phyloP scores from a whole-genome alignment of 768 basidiomycete species.

The Amanita pseudoporphyria region DNA sequence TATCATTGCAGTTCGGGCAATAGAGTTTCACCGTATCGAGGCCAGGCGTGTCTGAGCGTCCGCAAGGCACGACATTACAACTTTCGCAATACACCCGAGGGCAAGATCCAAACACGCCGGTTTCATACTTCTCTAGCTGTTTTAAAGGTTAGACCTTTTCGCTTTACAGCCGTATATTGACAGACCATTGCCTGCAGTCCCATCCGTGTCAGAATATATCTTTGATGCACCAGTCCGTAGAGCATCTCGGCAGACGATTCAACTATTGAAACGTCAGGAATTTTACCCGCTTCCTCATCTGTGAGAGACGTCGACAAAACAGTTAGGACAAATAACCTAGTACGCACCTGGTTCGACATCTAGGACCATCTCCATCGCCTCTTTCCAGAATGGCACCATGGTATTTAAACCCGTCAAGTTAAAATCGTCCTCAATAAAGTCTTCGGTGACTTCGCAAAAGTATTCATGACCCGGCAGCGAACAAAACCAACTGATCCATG shows the following conservation, averaged over 20 bases:
- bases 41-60: conserved; percentile 91
- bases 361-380: conserved; percentile 99
- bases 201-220: conserved; percentile 91
- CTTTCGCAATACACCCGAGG: conserved; percentile 92
- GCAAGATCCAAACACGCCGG: conserved; percentile 83
- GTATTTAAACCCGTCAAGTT: conserved; percentile 93
- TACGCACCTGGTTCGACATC: conserved; percentile 95
- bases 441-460: conserved; percentile 96
- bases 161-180: not conserved
- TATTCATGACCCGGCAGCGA: conserved; percentile 94
- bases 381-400: conserved; percentile 99
- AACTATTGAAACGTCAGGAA: conserved; percentile 97
- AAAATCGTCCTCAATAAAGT: conserved; percentile 99
- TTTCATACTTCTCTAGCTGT: conserved; percentile 95
- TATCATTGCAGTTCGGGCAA: conserved; percentile 97
- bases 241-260: conserved; percentile 96
- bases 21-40: conserved; percentile 96
- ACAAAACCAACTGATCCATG: conserved; percentile 97
- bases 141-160: conserved; percentile 7
- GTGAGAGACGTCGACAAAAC: conserved; percentile 11
- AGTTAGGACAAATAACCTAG: conserved; percentile 9
- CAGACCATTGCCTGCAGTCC: conserved; percentile 86
- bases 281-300: conserved; percentile 92
- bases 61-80: conserved; percentile 87
- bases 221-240: conserved; percentile 95